Conservation (phyloP, 2,329 filamentous ascomycete species). For the Blastomyces silverae region DNA sequence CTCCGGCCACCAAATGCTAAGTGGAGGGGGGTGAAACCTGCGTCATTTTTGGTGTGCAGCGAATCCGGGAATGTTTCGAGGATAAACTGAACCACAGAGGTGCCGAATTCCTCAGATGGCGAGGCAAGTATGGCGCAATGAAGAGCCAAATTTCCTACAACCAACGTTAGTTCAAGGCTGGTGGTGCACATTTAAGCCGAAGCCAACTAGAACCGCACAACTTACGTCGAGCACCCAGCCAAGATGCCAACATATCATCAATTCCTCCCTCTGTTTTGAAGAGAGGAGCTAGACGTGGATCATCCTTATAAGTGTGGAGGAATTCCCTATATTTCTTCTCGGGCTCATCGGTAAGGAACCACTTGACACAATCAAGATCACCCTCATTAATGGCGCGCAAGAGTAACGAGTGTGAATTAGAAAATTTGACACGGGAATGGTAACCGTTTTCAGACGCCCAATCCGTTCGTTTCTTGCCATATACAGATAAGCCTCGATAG, state of each 20-base stretch:
- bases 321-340: slow-evolving; percentile 63
- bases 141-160: slow-evolving; percentile 13
- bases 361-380: slow-evolving; percentile 64
- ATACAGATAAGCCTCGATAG: slow-evolving; percentile 68
- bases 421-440: not conserved
- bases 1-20: slow-evolving; percentile 52
- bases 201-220: slow-evolving; percentile 12
- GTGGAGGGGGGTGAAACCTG: slow-evolving; percentile 56
- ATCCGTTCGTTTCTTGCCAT: slow-evolving; percentile 62
- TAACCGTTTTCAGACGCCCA: slow-evolving; percentile 57
- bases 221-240: slow-evolving; percentile 46
- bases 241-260: slow-evolving; percentile 53
- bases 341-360: slow-evolving; percentile 67
- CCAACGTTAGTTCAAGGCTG: not conserved
- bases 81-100: slow-evolving; percentile 56
- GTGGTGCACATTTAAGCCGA: not conserved
- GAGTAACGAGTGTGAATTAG: slow-evolving; percentile 26
- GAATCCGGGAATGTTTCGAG: slow-evolving; percentile 55
- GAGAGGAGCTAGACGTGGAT: slow-evolving; percentile 57
- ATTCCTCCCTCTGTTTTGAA: slow-evolving; percentile 56
- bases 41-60: slow-evolving; percentile 52
- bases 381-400: slow-evolving; percentile 35
- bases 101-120: slow-evolving; percentile 6
- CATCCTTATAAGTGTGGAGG: slow-evolving; percentile 53
- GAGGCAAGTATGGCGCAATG: slow-evolving; percentile 8